phyloP scores from a whole-genome alignment of 1,139 yeast genomes.

The Magnusiomyces magnusii region DNA sequence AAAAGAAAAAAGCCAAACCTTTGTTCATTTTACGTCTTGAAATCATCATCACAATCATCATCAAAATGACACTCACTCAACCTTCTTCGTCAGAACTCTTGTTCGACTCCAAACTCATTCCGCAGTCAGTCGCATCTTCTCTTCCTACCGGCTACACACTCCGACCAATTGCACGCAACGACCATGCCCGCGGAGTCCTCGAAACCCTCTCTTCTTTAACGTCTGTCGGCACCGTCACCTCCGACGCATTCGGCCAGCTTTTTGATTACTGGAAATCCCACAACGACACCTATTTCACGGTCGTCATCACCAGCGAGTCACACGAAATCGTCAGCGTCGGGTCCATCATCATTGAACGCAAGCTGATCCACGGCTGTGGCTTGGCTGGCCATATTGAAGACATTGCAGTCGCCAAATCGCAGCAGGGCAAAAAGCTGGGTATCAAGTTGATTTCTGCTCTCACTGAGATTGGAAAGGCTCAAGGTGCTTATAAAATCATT shows the following conservation, averaged over 20 bases:
- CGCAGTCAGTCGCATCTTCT: constrained; percentile 23
- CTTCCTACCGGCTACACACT: constrained; percentile 49
- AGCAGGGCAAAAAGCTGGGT: constrained; percentile 84
- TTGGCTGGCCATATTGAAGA: constrained; percentile 93
- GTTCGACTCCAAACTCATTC: constrained; percentile 27
- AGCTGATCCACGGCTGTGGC: constrained; percentile 63
- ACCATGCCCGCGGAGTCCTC: constrained; percentile 43
- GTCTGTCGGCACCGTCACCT: constrained; percentile 49
- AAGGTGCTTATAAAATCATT: constrained; percentile 81
- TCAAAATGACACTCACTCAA: not conserved
- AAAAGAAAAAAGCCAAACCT: not conserved
- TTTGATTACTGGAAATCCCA: constrained; percentile 43
- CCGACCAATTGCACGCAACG: constrained; percentile 42
- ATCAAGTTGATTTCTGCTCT: constrained; percentile 54
- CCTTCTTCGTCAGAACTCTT: constrained; percentile 15
- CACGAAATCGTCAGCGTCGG: constrained; percentile 37
- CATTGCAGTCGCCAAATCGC: constrained; percentile 65
- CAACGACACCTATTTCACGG: constrained; percentile 44
- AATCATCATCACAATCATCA: too few relatives aligned
- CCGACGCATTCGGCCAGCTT: constrained; percentile 37
- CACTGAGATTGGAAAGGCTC: constrained; percentile 48
- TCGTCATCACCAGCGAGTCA: constrained; percentile 41
- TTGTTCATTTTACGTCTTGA: not conserved
- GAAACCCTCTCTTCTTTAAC: constrained; percentile 49
- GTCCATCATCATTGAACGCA: constrained; percentile 45